These are phyloP conservation scores for Trichoderma virens DNA, from an alignment of 495 filamentous ascomycete genomes.

Conservation along the genomic window DNA sequence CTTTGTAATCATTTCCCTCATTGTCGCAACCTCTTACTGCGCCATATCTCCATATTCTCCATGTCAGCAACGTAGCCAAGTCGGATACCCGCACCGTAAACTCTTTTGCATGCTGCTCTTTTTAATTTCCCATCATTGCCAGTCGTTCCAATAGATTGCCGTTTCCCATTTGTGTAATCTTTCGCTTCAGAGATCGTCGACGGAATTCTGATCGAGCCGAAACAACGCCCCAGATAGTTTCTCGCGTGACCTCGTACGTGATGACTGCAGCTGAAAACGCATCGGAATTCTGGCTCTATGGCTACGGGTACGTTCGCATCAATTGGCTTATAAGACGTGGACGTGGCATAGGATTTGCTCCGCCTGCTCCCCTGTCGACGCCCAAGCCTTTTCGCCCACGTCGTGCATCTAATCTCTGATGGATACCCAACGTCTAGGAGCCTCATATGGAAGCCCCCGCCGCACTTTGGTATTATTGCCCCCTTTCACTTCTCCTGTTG, in stretches of 20 bases:
- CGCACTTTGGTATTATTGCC: constrained; percentile 69
- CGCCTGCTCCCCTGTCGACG: neutral
- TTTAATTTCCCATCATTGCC: neutral
- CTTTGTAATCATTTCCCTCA: too few species aligned
- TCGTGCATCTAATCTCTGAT: constrained; percentile 4
- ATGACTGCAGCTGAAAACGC: constrained; percentile 7
- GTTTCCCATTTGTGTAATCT: neutral
- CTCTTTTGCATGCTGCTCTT: too few species aligned
- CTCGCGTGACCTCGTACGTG: constrained; percentile 18
- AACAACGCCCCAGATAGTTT: constrained; percentile 8
- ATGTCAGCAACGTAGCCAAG: too few species aligned
- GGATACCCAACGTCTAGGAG: constrained; percentile 50
- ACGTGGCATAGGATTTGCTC: neutral
- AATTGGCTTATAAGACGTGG: neutral
- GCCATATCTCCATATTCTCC: too few species aligned
- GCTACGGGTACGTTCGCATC: constrained; percentile 63
- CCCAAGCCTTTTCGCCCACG: constrained; percentile 13
- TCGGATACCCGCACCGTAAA: too few species aligned
- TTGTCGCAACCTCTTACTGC: too few species aligned
- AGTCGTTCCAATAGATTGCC: neutral
- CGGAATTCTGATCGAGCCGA: neutral
- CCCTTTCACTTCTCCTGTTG: neutral
- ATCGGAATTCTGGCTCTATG: constrained; percentile 79
- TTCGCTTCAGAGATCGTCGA: neutral
- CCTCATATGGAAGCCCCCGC: constrained; percentile 97